Conservation (phyloP, 768 basidiomycete genomes). For the Zangia roseola region DNA sequence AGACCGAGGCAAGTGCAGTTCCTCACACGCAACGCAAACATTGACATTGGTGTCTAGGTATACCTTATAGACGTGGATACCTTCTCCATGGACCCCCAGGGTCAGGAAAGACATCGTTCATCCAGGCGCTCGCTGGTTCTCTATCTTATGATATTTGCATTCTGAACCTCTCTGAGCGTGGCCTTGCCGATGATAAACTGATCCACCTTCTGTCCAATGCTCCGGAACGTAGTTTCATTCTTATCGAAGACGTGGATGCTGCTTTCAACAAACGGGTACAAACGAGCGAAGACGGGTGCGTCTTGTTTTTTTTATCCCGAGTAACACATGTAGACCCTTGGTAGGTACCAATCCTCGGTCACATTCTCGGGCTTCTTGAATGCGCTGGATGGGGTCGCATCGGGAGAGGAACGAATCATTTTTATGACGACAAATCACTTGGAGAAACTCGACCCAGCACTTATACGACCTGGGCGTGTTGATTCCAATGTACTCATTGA, state of each 20-base stretch:
- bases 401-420: constrained; percentile 95
- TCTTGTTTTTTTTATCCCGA: constrained; percentile 4
- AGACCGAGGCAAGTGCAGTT: constrained; percentile 69
- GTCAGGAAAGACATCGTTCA: constrained; percentile 97
- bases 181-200: constrained; percentile 94
- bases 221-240: constrained; percentile 89
- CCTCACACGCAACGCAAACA: neutral
- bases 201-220: constrained; percentile 91
- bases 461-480: constrained; percentile 94
- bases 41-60: constrained; percentile 52
- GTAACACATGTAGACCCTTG: constrained; percentile 10
- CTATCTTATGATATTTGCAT: constrained; percentile 95
- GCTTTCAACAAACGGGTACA: constrained; percentile 94
- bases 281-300: constrained; percentile 89
- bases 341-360: constrained; percentile 88
- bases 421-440: constrained; percentile 99
- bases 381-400: constrained; percentile 95
- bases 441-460: constrained; percentile 84
- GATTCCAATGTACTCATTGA: constrained; percentile 83
- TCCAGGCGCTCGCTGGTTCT: constrained; percentile 92
- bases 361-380: constrained; percentile 98
- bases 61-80: constrained; percentile 96
- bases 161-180: constrained; percentile 93
- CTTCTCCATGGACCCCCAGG: constrained; percentile 95
- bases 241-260: constrained; percentile 97